Evolutionary conservation across 495 filamentous ascomycete genomes (phyloP).

Genomic region (Lepidopterella palustris): DNA sequence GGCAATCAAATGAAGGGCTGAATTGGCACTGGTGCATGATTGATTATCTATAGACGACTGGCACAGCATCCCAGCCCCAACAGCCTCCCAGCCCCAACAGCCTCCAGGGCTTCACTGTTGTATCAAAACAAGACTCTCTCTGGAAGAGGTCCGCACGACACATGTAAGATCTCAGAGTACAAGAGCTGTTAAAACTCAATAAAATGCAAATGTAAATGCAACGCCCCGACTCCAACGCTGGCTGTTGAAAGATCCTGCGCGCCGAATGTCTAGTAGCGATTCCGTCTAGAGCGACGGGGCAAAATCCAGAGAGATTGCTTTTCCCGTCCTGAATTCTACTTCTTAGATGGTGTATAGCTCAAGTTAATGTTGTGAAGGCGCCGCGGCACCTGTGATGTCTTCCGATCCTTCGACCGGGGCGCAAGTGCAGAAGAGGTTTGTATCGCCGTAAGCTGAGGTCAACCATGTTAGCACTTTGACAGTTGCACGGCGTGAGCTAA

Average conservation of each 20-base stretch:
- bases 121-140: too few relatives aligned
- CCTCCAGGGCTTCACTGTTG: too few relatives aligned
- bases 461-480: slow-evolving; percentile 1
- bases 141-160: too few relatives aligned
- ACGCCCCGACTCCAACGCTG: slow-evolving; percentile 1
- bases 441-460: slow-evolving; percentile 78
- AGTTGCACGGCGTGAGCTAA: not conserved
- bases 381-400: slow-evolving; percentile 35
- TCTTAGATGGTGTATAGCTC: not conserved
- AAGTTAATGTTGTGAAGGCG: slow-evolving; percentile 34
- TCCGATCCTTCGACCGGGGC: slow-evolving; percentile 66
- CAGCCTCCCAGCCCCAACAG: too few relatives aligned
- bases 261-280: not conserved
- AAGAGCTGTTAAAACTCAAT: not conserved
- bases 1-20: too few relatives aligned
- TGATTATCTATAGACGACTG: too few relatives aligned
- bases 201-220: not conserved
- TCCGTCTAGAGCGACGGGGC: too few relatives aligned
- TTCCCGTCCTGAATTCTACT: not conserved
- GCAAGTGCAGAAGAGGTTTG: slow-evolving; percentile 94
- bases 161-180: not conserved
- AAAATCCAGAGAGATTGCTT: too few relatives aligned
- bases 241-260: not conserved
- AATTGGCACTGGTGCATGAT: too few relatives aligned
- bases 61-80: too few relatives aligned